These are phyloP conservation scores for Rostrohypoxylon terebratum DNA, from an alignment of 495 filamentous ascomycete genomes.

Conservation along the genomic window DNA sequence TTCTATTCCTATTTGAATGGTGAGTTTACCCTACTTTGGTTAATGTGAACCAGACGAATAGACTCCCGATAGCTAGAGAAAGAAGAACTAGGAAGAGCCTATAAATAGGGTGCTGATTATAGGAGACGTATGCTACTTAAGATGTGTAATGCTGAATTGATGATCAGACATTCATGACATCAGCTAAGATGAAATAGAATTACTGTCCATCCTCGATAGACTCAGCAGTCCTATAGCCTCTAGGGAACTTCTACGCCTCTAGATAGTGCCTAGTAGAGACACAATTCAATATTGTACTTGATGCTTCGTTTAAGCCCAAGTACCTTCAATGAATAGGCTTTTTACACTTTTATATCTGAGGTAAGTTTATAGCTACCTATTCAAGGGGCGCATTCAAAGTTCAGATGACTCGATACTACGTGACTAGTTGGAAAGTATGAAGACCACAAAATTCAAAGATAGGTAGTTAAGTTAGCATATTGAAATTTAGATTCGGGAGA, in stretches of 20 bases:
- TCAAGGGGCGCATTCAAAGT: conserved; percentile 12
- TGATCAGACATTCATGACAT: too few relatives aligned
- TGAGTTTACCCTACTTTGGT: neutral
- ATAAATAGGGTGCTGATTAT: neutral
- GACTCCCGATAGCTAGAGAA: neutral
- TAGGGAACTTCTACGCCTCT: neutral
- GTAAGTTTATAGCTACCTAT: neutral
- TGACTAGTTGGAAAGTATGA: neutral
- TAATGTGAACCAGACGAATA: neutral
- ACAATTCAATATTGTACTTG: neutral
- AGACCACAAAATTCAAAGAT: neutral
- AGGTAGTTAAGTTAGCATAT: neutral
- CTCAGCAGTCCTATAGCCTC: neutral
- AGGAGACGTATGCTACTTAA: neutral
- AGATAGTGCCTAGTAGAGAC: neutral
- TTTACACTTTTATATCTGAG: too few relatives aligned
- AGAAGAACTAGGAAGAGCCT: neutral
- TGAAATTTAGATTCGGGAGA: neutral
- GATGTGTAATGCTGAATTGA: too few relatives aligned
- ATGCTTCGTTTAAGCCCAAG: too few relatives aligned
- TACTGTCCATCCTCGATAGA: neutral
- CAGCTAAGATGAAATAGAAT: too few relatives aligned
- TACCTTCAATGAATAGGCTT: too few relatives aligned
- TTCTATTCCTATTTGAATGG: neutral
- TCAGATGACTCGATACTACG: neutral